Percentiles rank a stretch among this genome's conserved stretches.
These are phyloP conservation scores for Vigna nakashimae DNA, from an alignment of 306 rosid species.

Conservation along the genomic window DNA sequence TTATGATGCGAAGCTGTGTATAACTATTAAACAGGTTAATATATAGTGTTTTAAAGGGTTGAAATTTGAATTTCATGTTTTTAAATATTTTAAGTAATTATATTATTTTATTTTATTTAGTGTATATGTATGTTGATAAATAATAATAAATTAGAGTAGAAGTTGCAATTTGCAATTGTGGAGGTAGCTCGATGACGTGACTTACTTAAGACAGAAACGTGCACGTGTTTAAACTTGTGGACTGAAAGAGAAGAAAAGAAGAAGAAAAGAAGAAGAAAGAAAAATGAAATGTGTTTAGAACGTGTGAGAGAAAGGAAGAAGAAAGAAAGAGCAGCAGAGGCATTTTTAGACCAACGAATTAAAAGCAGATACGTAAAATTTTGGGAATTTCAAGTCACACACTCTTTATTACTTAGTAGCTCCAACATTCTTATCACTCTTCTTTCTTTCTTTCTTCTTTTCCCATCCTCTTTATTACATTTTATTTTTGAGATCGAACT, in stretches of 20 bases:
- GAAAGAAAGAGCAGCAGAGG: background rate
- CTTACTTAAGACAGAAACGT: constrained; percentile 13
- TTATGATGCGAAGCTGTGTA: too few species aligned
- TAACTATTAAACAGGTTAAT: too few species aligned
- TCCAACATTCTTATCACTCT: background rate
- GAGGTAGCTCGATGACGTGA: background rate
- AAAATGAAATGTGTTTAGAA: background rate
- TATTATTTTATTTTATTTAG: too few species aligned
- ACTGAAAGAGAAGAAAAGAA: background rate
- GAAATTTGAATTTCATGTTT: too few species aligned
- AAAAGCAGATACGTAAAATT: constrained; percentile 13
- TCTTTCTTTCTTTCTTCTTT: too few species aligned
- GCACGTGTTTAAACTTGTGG: constrained; percentile 38
- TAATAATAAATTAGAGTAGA: background rate
- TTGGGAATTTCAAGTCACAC: constrained; percentile 26
- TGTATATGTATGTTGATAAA: too few species aligned
- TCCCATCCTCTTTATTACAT: too few species aligned
- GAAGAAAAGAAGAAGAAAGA: background rate
- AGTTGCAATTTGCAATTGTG: background rate
- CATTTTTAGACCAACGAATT: constrained; percentile 38
- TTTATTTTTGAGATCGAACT: too few species aligned
- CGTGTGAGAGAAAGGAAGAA: background rate
- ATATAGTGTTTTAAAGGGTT: too few species aligned
- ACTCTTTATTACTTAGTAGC: constrained; percentile 2
- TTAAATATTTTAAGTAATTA: too few species aligned